phyloP scores from a whole-genome alignment of 2,329 filamentous ascomycete species.

The Exophiala sideris region DNA sequence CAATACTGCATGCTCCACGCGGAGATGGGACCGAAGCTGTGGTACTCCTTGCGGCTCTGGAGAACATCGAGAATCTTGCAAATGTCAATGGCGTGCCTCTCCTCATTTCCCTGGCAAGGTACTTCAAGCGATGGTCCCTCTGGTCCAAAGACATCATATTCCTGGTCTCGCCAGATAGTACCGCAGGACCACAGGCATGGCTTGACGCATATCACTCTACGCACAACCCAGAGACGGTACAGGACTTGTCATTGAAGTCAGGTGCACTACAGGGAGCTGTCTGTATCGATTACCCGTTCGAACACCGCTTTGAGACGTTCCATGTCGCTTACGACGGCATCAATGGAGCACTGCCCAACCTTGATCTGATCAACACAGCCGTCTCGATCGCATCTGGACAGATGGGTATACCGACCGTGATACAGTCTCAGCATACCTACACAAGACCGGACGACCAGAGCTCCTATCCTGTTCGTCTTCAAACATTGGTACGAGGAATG shows the following conservation, averaged over 20 bases:
- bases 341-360: slow-evolving; percentile 91
- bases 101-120: slow-evolving; percentile 80
- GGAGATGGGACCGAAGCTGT: slow-evolving; percentile 97
- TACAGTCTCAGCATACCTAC: slow-evolving; percentile 74
- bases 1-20: slow-evolving; percentile 85
- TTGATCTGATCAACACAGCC: slow-evolving; percentile 93
- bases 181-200: slow-evolving; percentile 90
- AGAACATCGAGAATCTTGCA: slow-evolving; percentile 70
- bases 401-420: slow-evolving; percentile 78
- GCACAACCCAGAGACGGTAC: slow-evolving; percentile 67
- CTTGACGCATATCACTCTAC: slow-evolving; percentile 95
- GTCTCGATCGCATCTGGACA: slow-evolving; percentile 83
- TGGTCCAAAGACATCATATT: slow-evolving; percentile 99
- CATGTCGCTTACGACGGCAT: slow-evolving; percentile 93
- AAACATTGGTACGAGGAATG: slow-evolving; percentile 90
- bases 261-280: slow-evolving; percentile 89
- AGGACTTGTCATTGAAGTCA: slow-evolving; percentile 80
- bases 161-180: slow-evolving; percentile 82
- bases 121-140: slow-evolving; percentile 96
- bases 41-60: slow-evolving; percentile 86
- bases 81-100: slow-evolving; percentile 87
- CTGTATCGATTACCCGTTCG: slow-evolving; percentile 87
- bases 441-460: slow-evolving; percentile 57
- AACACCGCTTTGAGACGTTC: slow-evolving; percentile 78
- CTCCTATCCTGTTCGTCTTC: slow-evolving; percentile 74